phyloP scores from a whole-genome alignment of 2,329 filamentous ascomycete species.

The Aplosporella prunicola region DNA sequence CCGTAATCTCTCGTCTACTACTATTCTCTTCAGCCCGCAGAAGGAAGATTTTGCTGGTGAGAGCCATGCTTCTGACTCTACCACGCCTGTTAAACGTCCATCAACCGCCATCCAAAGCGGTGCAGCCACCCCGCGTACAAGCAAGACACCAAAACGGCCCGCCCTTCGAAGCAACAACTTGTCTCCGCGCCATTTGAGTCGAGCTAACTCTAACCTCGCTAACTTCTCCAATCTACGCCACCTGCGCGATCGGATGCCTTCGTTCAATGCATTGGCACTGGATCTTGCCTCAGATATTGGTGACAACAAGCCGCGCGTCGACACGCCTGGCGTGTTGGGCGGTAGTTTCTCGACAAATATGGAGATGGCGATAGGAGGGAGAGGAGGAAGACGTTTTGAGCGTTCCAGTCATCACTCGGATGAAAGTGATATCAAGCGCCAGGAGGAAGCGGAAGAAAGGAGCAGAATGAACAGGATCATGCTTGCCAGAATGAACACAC shows the following conservation, averaged over 20 bases:
- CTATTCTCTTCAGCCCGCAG: slow-evolving; percentile 72
- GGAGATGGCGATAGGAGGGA: slow-evolving; percentile 20
- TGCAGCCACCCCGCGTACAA: slow-evolving; percentile 22
- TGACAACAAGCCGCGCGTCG: slow-evolving; percentile 50
- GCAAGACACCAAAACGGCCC: slow-evolving; percentile 2
- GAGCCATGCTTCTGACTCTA: slow-evolving; percentile 30
- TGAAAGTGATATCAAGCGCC: background rate
- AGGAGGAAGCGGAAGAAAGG: slow-evolving; percentile 20
- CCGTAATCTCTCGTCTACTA: slow-evolving; percentile 70
- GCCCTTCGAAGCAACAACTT: slow-evolving; percentile 23
- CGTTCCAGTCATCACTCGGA: background rate
- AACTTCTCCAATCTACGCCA: slow-evolving; percentile 45
- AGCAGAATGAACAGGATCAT: slow-evolving; percentile 58
- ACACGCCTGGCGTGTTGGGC: slow-evolving; percentile 49
- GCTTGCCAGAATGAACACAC: slow-evolving; percentile 80
- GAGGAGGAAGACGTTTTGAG: background rate
- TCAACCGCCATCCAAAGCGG: slow-evolving; percentile 22
- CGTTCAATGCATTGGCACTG: slow-evolving; percentile 52
- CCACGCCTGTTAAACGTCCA: slow-evolving; percentile 24
- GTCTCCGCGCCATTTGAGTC: slow-evolving; percentile 38
- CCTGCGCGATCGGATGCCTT: slow-evolving; percentile 47
- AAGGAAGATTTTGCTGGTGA: slow-evolving; percentile 34
- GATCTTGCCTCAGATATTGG: slow-evolving; percentile 66
- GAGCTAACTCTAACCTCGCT: slow-evolving; percentile 50
- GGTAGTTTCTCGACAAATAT: slow-evolving; percentile 69